Evolutionary conservation across 768 basidiomycete species (phyloP).

Genomic region (Pulveroboletus ravenelii): DNA sequence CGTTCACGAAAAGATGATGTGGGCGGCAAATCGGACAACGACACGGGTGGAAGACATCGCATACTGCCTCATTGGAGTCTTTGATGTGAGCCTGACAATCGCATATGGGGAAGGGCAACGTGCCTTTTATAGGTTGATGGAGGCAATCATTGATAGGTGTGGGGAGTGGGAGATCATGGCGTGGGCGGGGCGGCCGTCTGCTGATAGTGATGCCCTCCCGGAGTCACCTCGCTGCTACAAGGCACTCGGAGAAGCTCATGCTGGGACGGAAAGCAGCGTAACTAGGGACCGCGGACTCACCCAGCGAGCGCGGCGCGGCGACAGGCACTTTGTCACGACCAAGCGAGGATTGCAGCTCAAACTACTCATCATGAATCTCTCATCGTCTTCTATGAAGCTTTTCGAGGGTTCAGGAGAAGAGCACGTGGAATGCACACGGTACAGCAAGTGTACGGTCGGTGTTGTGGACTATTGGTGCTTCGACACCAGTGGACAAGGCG

Average conservation of each 20-base stretch:
- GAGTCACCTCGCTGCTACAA: conserved; percentile 30
- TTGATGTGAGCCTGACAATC: conserved; percentile 31
- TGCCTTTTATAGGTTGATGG: conserved; percentile 29
- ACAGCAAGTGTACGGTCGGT: conserved; percentile 22
- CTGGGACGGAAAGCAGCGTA: background rate
- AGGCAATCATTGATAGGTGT: conserved; percentile 24
- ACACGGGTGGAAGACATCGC: conserved; percentile 32
- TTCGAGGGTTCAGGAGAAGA: conserved; percentile 13
- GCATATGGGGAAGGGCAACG: conserved; percentile 34
- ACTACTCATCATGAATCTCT: conserved; percentile 20
- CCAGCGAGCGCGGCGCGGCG: conserved; percentile 22
- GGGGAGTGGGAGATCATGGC: conserved; percentile 33
- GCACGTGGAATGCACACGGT: conserved; percentile 10
- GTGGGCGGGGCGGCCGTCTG: conserved; percentile 25
- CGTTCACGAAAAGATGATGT: conserved; percentile 30
- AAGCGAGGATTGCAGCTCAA: conserved; percentile 30
- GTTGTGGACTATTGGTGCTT: conserved; percentile 32
- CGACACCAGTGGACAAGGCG: conserved; percentile 23
- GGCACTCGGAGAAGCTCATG: conserved; percentile 8
- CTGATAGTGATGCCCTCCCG: conserved; percentile 27
- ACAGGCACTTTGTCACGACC: conserved; percentile 28
- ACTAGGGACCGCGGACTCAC: background rate
- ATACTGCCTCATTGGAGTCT: conserved; percentile 31
- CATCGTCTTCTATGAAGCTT: conserved; percentile 12
- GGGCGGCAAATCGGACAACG: conserved; percentile 33